A percentile compares a stretch with the other conserved stretches of the same genome.
Conservation (phyloP, 2,329 filamentous ascomycete species). For the Alternaria sp. region DNA sequence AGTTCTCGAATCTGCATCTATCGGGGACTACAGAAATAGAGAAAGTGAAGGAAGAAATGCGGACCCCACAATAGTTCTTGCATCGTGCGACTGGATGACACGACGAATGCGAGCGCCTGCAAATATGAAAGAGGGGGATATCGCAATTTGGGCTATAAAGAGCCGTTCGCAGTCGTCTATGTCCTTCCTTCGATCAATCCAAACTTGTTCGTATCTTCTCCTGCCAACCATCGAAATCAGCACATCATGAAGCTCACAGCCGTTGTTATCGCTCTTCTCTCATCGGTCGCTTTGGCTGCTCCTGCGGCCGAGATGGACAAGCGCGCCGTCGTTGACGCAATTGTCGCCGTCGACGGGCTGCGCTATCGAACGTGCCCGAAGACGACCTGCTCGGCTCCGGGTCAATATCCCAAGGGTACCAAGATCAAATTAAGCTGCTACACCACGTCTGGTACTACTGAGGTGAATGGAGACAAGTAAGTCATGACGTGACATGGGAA, state of each 20-base stretch:
- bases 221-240: not conserved
- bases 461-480: slow-evolving; percentile 8
- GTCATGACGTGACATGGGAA: not conserved
- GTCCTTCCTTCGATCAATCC: not conserved
- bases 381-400: slow-evolving; percentile 8
- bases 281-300: not conserved
- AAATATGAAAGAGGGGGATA: not conserved
- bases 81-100: not conserved
- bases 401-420: slow-evolving; percentile 9
- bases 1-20: not conserved
- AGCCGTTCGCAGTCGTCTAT: not conserved
- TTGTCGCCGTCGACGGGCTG: slow-evolving; percentile 8
- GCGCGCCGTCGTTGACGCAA: slow-evolving; percentile 2
- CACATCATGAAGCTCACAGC: not conserved
- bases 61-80: not conserved
- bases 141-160: not conserved
- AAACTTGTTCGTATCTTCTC: not conserved
- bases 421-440: slow-evolving; percentile 7
- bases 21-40: not conserved
- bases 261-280: not conserved
- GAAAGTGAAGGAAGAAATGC: not conserved
- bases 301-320: not conserved
- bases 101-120: not conserved
- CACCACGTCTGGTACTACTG: slow-evolving; percentile 3
- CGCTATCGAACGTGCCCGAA: slow-evolving; percentile 9